Conservation (phyloP, 768 basidiomycete genomes). For the Hericium rajendrae region DNA sequence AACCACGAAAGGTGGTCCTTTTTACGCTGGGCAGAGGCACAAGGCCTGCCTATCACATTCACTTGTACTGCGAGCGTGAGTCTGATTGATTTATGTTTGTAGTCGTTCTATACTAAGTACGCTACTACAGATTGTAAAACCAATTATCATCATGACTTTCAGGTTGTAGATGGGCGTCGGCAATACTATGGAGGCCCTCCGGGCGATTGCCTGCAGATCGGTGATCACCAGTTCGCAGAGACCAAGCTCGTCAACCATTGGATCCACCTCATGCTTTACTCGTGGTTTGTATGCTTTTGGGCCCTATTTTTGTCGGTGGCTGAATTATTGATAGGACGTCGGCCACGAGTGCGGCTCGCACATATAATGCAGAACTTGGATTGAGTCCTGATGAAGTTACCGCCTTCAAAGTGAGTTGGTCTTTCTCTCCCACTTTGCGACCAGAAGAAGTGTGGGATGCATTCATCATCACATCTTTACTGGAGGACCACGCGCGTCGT, state of each 20-base stretch:
- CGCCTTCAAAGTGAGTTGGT: neutral
- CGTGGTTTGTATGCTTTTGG: too few relatives aligned
- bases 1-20: neutral
- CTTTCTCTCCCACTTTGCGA: neutral
- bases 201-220: too few relatives aligned
- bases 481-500: conserved; percentile 13
- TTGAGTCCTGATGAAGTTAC: neutral
- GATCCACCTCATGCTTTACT: too few relatives aligned
- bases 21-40: neutral
- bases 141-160: too few relatives aligned
- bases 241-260: too few relatives aligned
- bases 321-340: conserved; percentile 6
- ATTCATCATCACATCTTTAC: conserved; percentile 17
- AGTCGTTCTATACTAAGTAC: too few relatives aligned
- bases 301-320: too few relatives aligned
- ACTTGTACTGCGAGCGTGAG: neutral
- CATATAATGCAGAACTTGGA: neutral
- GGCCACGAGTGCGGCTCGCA: conserved; percentile 1
- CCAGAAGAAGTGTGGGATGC: conserved; percentile 18
- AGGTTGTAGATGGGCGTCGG: too few relatives aligned
- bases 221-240: too few relatives aligned
- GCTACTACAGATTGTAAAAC: too few relatives aligned
- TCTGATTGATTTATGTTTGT: neutral
- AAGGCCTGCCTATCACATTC: neutral
- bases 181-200: too few relatives aligned